Conservation (phyloP, 306 rosid species). For the Prunus kanzakura region DNA sequence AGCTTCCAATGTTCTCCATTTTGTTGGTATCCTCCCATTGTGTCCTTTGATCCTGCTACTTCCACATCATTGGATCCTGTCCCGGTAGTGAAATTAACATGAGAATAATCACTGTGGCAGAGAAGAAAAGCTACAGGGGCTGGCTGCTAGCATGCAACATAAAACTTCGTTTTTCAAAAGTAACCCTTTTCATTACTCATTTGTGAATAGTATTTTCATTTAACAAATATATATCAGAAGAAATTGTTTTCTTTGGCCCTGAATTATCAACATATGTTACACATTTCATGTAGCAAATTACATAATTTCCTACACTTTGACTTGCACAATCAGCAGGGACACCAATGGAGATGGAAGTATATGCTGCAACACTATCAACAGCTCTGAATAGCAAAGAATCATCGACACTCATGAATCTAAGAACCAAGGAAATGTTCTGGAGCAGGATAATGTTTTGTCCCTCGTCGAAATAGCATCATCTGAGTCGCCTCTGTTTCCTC, state of each 20-base stretch:
- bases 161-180: no score
- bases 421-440: constrained; percentile 12
- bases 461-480: constrained; percentile 7
- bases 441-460: constrained; percentile 15
- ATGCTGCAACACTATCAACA: constrained; percentile 31
- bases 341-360: constrained; percentile 19
- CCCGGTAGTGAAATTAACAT: not conserved
- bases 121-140: no score
- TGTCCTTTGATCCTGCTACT: not conserved
- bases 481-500: constrained; percentile 22
- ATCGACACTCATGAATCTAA: constrained; percentile 13
- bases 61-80: not conserved
- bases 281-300: constrained; percentile 28
- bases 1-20: no score
- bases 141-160: no score
- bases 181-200: no score
- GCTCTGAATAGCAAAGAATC: constrained; percentile 27
- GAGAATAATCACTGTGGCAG: no score
- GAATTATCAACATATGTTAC: not conserved
- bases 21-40: no score
- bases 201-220: not conserved
- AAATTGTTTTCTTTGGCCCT: not conserved
- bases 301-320: not conserved
- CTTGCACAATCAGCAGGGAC: not conserved
- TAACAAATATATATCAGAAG: not conserved